Conservation (phyloP, 345 rosid genomes). For the Zanthoxylum bungeanum region DNA sequence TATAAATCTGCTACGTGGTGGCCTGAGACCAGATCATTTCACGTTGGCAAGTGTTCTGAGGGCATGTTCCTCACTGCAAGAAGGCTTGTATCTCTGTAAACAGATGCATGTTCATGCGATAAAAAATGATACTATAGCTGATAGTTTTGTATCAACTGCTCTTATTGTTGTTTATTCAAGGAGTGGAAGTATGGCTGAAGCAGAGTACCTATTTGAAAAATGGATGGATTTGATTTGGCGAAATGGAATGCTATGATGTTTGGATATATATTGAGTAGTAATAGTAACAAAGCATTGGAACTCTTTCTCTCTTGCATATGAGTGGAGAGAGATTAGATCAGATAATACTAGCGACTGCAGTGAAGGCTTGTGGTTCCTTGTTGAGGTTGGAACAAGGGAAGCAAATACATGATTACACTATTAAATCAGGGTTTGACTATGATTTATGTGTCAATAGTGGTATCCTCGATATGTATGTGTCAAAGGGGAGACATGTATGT, state of each 20-base stretch:
- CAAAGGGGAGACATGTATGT: conserved; percentile 56
- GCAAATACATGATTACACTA: conserved; percentile 49
- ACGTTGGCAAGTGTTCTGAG: conserved; percentile 50
- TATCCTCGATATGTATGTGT: conserved; percentile 62
- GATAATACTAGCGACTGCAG: conserved; percentile 43
- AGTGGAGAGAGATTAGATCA: conserved; percentile 43
- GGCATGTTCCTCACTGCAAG: conserved; percentile 46
- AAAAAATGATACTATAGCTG: conserved; percentile 28
- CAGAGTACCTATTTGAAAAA: conserved; percentile 40
- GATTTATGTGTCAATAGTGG: conserved; percentile 54
- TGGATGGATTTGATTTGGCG: conserved; percentile 38
- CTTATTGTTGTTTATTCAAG: conserved; percentile 54
- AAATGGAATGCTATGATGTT: conserved; percentile 62
- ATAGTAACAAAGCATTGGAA: conserved; percentile 38
- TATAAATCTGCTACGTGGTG: conserved; percentile 32
- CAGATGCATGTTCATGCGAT: conserved; percentile 56
- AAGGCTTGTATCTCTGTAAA: conserved; percentile 36
- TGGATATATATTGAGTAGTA: conserved; percentile 36
- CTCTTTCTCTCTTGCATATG: conserved; percentile 41
- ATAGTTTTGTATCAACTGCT: conserved; percentile 52
- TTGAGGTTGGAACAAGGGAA: conserved; percentile 36
- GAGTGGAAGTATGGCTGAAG: conserved; percentile 43
- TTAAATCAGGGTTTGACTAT: conserved; percentile 39
- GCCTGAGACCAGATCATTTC: conserved; percentile 47
- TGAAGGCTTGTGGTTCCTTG: conserved; percentile 51